Evolutionary conservation across 2,329 filamentous ascomycete genomes (phyloP), one percentile per base, ranked within the genome.

Genomic region (Xylaria sp.): DNA sequence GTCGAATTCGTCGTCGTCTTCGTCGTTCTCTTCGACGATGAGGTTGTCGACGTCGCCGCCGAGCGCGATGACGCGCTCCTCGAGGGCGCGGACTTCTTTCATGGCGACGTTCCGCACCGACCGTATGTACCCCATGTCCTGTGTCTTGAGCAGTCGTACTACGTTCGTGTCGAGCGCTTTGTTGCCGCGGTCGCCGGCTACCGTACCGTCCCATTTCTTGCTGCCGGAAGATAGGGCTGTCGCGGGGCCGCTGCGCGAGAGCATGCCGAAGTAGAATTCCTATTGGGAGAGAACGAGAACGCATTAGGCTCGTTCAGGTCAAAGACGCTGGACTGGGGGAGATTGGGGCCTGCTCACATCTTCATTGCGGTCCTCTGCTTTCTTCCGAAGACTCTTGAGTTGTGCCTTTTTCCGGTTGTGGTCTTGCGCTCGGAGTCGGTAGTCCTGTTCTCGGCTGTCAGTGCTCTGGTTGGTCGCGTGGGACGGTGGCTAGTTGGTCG

Each of bases 191-290:
- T 89, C 86, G 57, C 86, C 88, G 66, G 85, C 81, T 0, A 89
- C 84, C 0, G 83, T 87, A 39, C 88, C 89, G 1, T 80, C 84
- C 81, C 85, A 88, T 51, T 78, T 79, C 75, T 83, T 86, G 66
- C 82, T 86, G 64, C 82, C 88, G 71, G 78, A 81, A 71, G 84
- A 81, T 47, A 86, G 75, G 19, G 79, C 79, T 6, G 83, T 83
- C 5, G 85, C 84, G 4, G 88, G 85, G 9, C 88, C 88, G 65
- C 84, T 83, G 69, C 86, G 87, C 72, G 86, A 87, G 75, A 91
- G 82, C 90, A 92, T 92, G 70, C 88, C 88, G 75, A 88, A 90
- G 82, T 90, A 91, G 80, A 92, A 92, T 76, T 92, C 68, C 67
- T 70, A 50, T 53, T 17, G 14, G 36, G 2, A 3, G 17, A 45